A percentile compares a stretch with the other conserved stretches of the same genome.
Conservation (phyloP, 2,329 filamentous ascomycete species). For the Chaetothyriales sp. region DNA sequence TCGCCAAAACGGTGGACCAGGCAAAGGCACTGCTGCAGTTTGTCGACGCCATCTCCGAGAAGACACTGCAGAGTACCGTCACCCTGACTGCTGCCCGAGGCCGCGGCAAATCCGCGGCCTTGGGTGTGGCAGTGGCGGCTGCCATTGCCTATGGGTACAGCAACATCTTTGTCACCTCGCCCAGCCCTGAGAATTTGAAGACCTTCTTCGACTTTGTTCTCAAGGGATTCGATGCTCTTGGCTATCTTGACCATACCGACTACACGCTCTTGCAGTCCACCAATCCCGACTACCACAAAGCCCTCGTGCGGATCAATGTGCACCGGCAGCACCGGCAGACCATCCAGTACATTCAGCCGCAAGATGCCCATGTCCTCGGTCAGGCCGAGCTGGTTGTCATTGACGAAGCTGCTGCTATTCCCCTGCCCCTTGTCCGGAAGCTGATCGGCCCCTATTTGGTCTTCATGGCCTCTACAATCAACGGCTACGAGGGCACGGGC, state of each 20-base stretch:
- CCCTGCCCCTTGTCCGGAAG: conserved; percentile 78
- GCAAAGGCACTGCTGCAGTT: conserved; percentile 95
- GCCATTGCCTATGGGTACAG: conserved; percentile 93
- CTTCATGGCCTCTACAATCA: conserved; percentile 99
- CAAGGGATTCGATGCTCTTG: conserved; percentile 90
- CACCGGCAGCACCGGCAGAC: conserved; percentile 91
- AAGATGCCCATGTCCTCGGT: conserved; percentile 86
- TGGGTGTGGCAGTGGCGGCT: conserved; percentile 86
- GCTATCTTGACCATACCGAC: conserved; percentile 87
- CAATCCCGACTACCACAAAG: conserved; percentile 97
- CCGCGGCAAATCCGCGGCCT: conserved; percentile 87
- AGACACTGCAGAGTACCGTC: conserved; percentile 85
- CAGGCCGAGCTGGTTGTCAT: conserved; percentile 93
- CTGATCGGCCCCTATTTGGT: conserved; percentile 93
- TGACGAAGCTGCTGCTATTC: conserved; percentile 93
- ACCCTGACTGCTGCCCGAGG: conserved; percentile 86
- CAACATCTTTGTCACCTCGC: conserved; percentile 98
- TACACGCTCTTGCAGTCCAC: conserved; percentile 98
- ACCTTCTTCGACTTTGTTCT: conserved; percentile 97
- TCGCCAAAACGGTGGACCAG: conserved; percentile 86
- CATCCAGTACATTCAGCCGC: conserved; percentile 94
- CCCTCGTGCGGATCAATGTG: conserved; percentile 91
- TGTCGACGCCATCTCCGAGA: conserved; percentile 89
- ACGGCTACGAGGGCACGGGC: conserved; percentile 94
- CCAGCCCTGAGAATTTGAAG: conserved; percentile 95